Percentiles rank a stretch among this genome's conserved stretches.
Evolutionary conservation across 257 asterid genomes (phyloP).

Genomic region (Plantago elongata): DNA sequence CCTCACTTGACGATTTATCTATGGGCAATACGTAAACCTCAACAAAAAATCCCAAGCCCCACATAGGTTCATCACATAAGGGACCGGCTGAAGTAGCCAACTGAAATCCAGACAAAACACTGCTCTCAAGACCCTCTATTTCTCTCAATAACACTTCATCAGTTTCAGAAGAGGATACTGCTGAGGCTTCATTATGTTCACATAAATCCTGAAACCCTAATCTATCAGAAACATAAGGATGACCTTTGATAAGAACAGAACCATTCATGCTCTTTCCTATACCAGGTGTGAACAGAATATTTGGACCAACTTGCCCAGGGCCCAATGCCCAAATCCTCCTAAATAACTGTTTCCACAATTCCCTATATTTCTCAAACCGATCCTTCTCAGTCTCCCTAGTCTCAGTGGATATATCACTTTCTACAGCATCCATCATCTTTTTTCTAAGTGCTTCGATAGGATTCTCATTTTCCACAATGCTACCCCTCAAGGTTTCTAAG

Average conservation of each 20-base stretch:
- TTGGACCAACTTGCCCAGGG: conserved; percentile 86
- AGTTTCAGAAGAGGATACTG: conserved; percentile 27
- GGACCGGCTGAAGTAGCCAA: conserved; percentile 91
- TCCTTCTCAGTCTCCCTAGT: conserved; percentile 47
- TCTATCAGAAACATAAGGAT: conserved; percentile 58
- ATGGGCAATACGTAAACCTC: conserved; percentile 57
- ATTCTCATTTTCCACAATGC: conserved; percentile 57
- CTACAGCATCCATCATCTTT: conserved; percentile 69
- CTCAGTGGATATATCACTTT: conserved; percentile 41
- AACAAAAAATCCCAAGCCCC: conserved; percentile 78
- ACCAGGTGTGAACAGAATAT: conserved; percentile 67
- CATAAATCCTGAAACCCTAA: conserved; percentile 48
- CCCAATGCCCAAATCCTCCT: conserved; percentile 94
- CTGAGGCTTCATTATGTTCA: conserved; percentile 19
- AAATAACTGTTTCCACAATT: conserved; percentile 49
- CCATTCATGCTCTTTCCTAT: conserved; percentile 32
- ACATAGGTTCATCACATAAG: conserved; percentile 91
- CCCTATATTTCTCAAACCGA: conserved; percentile 46
- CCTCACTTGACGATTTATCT: conserved; percentile 33
- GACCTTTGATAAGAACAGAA: conserved; percentile 64
- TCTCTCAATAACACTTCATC: conserved; percentile 46
- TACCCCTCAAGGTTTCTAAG: conserved; percentile 56
- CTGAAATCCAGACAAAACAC: conserved; percentile 88
- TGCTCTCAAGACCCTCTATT: conserved; percentile 75
- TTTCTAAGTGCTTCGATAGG: conserved; percentile 68